Evolutionary conservation across 2,329 filamentous ascomycete genomes (phyloP).

Genomic region (Fulvia fulva): DNA sequence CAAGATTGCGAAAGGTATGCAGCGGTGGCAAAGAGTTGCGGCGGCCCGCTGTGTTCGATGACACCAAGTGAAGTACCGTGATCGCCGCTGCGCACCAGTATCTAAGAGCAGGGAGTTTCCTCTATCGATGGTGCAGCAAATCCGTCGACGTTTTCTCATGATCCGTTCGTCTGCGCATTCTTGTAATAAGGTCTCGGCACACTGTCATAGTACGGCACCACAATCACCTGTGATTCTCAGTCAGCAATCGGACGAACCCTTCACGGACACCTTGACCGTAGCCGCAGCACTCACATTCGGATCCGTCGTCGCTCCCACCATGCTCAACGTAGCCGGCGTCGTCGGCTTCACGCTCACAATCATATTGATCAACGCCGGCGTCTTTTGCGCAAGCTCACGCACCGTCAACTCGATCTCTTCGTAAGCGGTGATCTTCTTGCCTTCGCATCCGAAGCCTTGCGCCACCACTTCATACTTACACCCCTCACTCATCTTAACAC

Average conservation of each 20-base stretch:
- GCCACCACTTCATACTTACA: constrained; percentile 43
- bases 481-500: constrained; percentile 27
- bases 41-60: too few species aligned
- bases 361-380: constrained; percentile 38
- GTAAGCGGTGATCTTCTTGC: constrained; percentile 27
- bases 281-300: constrained; percentile 33
- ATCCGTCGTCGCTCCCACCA: constrained; percentile 44
- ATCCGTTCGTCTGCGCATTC: neutral
- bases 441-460: constrained; percentile 36
- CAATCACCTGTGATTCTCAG: constrained; percentile 30
- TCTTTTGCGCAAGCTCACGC: constrained; percentile 28
- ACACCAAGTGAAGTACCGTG: too few species aligned
- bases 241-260: neutral
- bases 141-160: too few species aligned
- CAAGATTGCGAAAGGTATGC: too few species aligned
- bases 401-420: constrained; percentile 33
- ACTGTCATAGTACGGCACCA: constrained; percentile 50
- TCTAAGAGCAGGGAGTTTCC: too few species aligned
- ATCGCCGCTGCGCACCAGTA: too few species aligned
- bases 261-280: too few species aligned
- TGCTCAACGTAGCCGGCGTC: constrained; percentile 36
- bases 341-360: constrained; percentile 39
- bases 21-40: too few species aligned
- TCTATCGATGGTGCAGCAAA: too few species aligned
- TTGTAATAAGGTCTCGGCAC: constrained; percentile 35